A percentile compares a stretch with the other conserved stretches of the same genome.
These are phyloP conservation scores for Cutaneotrichosporon dermatis DNA, from an alignment of 1,284 basidiomycete genomes.

Conservation along the genomic window DNA sequence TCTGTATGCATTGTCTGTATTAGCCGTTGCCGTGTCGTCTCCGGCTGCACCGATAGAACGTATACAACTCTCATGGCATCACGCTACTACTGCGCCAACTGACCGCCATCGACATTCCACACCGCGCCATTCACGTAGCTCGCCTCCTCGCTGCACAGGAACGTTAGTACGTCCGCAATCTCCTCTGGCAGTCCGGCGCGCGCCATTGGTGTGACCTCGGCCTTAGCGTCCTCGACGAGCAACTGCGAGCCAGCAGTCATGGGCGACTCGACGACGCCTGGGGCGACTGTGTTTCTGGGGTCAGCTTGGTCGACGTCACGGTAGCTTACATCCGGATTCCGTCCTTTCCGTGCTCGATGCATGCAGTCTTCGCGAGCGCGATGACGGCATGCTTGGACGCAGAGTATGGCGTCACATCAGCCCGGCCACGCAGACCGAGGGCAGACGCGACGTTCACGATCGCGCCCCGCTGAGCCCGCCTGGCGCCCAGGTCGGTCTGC, in stretches of 20 bases:
- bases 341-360: slow-evolving; percentile 10
- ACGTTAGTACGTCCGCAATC: slow-evolving; percentile 33
- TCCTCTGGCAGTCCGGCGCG: slow-evolving; percentile 29
- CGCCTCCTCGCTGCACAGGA: slow-evolving; percentile 31
- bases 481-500: background rate
- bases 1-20: background rate
- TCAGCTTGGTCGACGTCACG: background rate
- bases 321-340: slow-evolving; percentile 9
- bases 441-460: slow-evolving; percentile 20
- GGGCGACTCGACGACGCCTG: slow-evolving; percentile 8
- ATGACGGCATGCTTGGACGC: slow-evolving; percentile 20
- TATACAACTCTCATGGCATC: too few species aligned
- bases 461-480: slow-evolving; percentile 16
- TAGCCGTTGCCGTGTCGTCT: too few species aligned
- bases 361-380: slow-evolving; percentile 11
- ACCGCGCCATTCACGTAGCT: slow-evolving; percentile 31
- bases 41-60: too few species aligned
- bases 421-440: background rate
- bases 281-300: slow-evolving; percentile 14
- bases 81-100: background rate
- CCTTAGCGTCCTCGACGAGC: slow-evolving; percentile 11
- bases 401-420: background rate
- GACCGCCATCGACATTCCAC: slow-evolving; percentile 37
- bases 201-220: slow-evolving; percentile 24
- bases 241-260: background rate